These are phyloP conservation scores for Wickerhamiella slavikovae DNA, from an alignment of 805 yeast species.

Conservation along the genomic window DNA sequence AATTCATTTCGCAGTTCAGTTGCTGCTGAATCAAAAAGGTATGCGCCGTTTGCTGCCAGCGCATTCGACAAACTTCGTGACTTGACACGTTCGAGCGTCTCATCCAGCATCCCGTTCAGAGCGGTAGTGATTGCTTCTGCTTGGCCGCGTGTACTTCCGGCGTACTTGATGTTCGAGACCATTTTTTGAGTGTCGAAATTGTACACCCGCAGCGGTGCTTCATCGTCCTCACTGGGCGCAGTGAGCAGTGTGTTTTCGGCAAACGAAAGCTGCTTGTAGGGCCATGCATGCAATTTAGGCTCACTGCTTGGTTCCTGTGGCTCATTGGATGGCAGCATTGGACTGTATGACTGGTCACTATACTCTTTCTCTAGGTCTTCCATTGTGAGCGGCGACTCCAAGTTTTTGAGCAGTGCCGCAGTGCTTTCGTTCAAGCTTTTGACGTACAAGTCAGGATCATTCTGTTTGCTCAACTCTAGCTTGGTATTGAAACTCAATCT, in stretches of 20 bases:
- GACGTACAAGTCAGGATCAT: no score
- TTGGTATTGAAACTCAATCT: no score
- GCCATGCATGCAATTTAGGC: not conserved
- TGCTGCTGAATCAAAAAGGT: constrained; percentile 79
- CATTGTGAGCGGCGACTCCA: no score
- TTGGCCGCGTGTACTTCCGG: constrained; percentile 44
- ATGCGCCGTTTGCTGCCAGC: constrained; percentile 73
- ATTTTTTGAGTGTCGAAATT: constrained; percentile 44
- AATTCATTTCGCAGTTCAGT: constrained; percentile 69
- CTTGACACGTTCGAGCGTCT: constrained; percentile 16
- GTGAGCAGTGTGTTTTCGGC: not conserved
- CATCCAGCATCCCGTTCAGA: constrained; percentile 19
- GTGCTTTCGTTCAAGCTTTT: no score
- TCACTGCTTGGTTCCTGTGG: not conserved
- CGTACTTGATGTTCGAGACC: constrained; percentile 27
- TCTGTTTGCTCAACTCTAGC: no score
- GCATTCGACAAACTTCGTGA: constrained; percentile 23
- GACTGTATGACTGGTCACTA: no score
- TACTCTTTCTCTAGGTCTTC: no score
- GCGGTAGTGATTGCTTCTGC: constrained; percentile 34
- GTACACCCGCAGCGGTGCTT: constrained; percentile 6
- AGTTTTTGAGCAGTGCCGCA: no score
- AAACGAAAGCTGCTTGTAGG: not conserved
- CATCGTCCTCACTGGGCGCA: constrained; percentile 2
- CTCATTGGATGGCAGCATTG: no score